These are phyloP conservation scores for Phaeosphaeria sp. DNA, from an alignment of 2,329 filamentous ascomycete genomes.

Conservation along the genomic window DNA sequence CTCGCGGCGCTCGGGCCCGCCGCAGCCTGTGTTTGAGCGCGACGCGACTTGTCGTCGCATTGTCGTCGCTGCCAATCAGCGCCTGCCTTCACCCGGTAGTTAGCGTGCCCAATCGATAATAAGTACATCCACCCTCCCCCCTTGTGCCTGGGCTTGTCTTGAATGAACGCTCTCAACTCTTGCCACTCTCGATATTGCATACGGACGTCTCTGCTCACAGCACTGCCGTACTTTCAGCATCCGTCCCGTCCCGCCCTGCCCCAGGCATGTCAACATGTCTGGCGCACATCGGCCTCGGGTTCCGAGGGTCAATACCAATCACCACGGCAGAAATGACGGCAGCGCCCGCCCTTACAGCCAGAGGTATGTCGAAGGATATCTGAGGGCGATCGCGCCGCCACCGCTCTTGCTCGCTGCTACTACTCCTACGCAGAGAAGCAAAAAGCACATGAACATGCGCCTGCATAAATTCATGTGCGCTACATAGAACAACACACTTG, in stretches of 20 bases:
- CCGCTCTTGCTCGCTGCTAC: background rate
- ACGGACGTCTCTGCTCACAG: background rate
- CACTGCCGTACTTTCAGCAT: background rate
- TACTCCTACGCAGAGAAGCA: background rate
- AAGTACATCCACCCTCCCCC: no score
- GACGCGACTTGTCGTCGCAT: slow-evolving; percentile 1
- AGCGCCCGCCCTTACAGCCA: background rate
- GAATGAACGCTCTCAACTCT: background rate
- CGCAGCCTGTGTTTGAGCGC: background rate
- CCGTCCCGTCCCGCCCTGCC: background rate
- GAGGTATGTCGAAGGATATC: slow-evolving; percentile 1
- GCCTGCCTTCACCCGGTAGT: background rate
- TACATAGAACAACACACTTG: background rate
- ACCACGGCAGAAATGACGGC: background rate
- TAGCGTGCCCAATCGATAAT: background rate
- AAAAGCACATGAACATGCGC: no score
- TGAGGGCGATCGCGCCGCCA: background rate
- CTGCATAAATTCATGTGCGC: no score
- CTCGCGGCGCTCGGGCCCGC: background rate
- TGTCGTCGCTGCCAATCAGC: background rate
- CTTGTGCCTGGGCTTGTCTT: background rate
- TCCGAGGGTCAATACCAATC: background rate
- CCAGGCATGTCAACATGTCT: slow-evolving; percentile 1
- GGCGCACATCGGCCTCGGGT: background rate
- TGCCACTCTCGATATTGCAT: background rate